phyloP scores from a whole-genome alignment of 192 early-diverging fungal species.

The Rhizophagus sp. region DNA sequence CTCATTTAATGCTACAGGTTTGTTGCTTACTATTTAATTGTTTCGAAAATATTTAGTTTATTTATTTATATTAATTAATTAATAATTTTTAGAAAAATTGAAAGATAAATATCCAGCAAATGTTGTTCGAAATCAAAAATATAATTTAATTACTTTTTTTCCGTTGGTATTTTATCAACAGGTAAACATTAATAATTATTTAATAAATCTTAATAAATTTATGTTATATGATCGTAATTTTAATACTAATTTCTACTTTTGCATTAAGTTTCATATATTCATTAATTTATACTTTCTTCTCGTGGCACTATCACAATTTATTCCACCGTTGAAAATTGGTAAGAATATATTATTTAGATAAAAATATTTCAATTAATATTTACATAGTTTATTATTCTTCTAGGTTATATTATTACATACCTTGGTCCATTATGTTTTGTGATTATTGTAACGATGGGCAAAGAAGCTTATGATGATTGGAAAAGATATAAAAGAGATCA shows the following conservation, averaged over 20 bases:
- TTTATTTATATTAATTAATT: neutral
- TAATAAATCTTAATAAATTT: neutral
- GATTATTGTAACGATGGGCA: slow-evolving; percentile 84
- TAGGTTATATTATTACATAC: slow-evolving; percentile 88
- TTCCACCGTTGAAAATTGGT: slow-evolving; percentile 84
- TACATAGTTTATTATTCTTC: neutral
- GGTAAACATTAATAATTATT: slow-evolving; percentile 34
- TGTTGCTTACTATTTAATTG: slow-evolving; percentile 1
- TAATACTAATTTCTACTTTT: slow-evolving; percentile 9
- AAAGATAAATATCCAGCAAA: slow-evolving; percentile 73
- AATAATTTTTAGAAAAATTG: slow-evolving; percentile 40
- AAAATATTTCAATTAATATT: neutral
- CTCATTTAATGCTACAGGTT: slow-evolving; percentile 43
- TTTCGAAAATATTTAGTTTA: neutral
- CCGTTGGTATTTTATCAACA: slow-evolving; percentile 83
- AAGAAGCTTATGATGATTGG: slow-evolving; percentile 91
- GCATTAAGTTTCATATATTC: slow-evolving; percentile 84
- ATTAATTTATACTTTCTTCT: slow-evolving; percentile 95
- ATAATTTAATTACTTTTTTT: slow-evolving; percentile 77
- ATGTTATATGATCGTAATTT: slow-evolving; percentile 1
- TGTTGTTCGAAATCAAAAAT: slow-evolving; percentile 86
- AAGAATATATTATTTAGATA: slow-evolving; percentile 22
- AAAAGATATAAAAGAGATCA: slow-evolving; percentile 76
- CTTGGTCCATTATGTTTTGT: slow-evolving; percentile 95
- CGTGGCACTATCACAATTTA: slow-evolving; percentile 90